Base-by-base conservation (phyloP, 148 eudicot genomes). In the Silene conica region DNA sequence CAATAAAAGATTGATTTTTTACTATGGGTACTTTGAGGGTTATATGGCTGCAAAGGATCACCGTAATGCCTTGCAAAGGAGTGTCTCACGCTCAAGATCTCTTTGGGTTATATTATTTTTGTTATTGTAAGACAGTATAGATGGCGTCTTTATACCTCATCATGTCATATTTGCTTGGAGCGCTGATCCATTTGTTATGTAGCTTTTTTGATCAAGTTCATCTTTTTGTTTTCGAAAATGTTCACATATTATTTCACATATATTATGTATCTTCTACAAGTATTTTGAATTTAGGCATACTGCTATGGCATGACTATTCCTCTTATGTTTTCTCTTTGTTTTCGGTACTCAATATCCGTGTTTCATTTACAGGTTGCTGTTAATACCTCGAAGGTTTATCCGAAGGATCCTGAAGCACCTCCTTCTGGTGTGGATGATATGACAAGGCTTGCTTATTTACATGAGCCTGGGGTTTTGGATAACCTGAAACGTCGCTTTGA, bases 391-490 rank as follows among this genome's bases (percentile, higher is more conserved):
- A 85, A 76, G 68, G 82, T 88, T 67, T 77, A 83, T 75, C 86
- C 87, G 23, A 86, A 88, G 79, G 92, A 88, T 75, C 75, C 79
- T 41, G 92, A 88, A 80, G 90, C 92, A 69, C 89, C 92, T 60
- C 73, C 83, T 21, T 82, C 85, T 52, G 92, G 92, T 7, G 89
- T 89, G 66, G 91, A 89, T 78, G 93, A 89, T 66, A 89, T 89
- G 93, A 89, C 93, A 57, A 89, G 80, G 82, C 80, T 89, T 72
- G 86, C 93, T 69, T 89, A 89, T 84, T 81, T 89, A 72, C 93
- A 89, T 77, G 91, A 89, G 70, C 93, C 93, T 21, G 93, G 93
- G 72, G 93, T 89, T 71, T 82, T 89, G 62, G 84, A 89, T 46
- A 89, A 89, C 81, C 74, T 89, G 74, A 89, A 78, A 75, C 81